Conservation (phyloP, 2,329 filamentous ascomycete genomes). For the Colletotrichum sp. region DNA sequence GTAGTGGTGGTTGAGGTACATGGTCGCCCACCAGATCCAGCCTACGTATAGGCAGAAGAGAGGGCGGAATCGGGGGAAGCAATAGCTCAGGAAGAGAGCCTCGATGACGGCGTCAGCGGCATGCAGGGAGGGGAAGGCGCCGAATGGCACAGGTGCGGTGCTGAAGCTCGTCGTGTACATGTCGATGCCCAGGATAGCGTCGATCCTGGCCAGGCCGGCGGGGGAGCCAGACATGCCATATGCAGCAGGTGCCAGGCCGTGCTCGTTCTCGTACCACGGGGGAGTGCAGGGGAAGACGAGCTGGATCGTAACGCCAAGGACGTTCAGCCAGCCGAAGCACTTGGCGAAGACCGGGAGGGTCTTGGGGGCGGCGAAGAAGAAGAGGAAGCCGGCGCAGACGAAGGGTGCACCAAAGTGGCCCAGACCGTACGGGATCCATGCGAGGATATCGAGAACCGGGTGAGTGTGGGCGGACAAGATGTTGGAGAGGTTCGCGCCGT, state of each 20-base stretch:
- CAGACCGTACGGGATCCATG: conserved; percentile 92
- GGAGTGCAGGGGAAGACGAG: conserved; percentile 91
- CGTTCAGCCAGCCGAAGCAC: conserved; percentile 91
- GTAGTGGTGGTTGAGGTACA: conserved; percentile 98
- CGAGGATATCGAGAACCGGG: conserved; percentile 81
- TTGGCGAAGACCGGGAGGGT: conserved; percentile 84
- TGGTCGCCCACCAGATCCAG: conserved; percentile 98
- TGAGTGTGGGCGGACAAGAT: conserved; percentile 91
- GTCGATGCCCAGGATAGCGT: conserved; percentile 88
- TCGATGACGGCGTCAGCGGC: conserved; percentile 88
- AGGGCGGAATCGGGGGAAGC: conserved; percentile 82
- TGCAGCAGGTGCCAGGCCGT: conserved; percentile 88
- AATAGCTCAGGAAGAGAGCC: conserved; percentile 90
- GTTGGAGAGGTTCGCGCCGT: conserved; percentile 94
- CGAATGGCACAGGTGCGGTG: conserved; percentile 89
- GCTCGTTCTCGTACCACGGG: conserved; percentile 95
- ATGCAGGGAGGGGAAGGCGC: conserved; percentile 92
- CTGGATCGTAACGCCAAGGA: conserved; percentile 86
- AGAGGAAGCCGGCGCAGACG: conserved; percentile 78
- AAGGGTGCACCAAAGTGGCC: conserved; percentile 88
- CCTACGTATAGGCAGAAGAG: conserved; percentile 83
- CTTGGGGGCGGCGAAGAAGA: conserved; percentile 86
- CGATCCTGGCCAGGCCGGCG: conserved; percentile 86
- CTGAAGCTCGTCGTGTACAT: conserved; percentile 93
- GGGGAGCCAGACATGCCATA: conserved; percentile 91